A percentile compares a stretch with the other conserved stretches of the same genome.
These are phyloP conservation scores for Teunomyces funiuensis DNA, from an alignment of 805 yeast genomes.

Conservation along the genomic window DNA sequence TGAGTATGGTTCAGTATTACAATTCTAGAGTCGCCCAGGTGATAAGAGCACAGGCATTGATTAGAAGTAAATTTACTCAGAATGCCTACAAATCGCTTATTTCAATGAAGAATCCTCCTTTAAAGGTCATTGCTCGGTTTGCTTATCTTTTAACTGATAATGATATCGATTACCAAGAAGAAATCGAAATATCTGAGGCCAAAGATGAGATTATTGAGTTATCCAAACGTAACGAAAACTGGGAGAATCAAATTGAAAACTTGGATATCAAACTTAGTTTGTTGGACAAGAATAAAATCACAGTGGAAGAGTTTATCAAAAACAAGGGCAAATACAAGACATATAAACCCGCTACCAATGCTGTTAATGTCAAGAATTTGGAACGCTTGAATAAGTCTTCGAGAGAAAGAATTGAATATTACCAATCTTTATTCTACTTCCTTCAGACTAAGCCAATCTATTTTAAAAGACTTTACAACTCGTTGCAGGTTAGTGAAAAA, in stretches of 20 bases:
- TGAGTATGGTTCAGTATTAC: constrained; percentile 48
- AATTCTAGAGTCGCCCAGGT: constrained; percentile 54
- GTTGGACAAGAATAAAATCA: constrained; percentile 74
- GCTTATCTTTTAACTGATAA: constrained; percentile 72
- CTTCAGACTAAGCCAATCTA: constrained; percentile 82
- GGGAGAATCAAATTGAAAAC: constrained; percentile 74
- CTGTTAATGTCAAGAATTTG: constrained; percentile 20
- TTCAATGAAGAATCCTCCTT: constrained; percentile 70
- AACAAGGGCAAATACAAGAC: constrained; percentile 36
- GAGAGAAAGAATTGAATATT: constrained; percentile 57
- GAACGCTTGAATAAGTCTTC: constrained; percentile 40
- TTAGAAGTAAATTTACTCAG: constrained; percentile 67
- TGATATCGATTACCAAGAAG: constrained; percentile 73
- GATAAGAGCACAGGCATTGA: constrained; percentile 68
- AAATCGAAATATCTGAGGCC: constrained; percentile 61
- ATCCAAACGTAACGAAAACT: constrained; percentile 65
- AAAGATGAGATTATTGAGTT: constrained; percentile 69
- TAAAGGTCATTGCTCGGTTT: constrained; percentile 73
- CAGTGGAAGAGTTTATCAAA: constrained; percentile 67
- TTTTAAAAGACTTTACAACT: constrained; percentile 53
- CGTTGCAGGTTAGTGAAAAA: constrained; percentile 16
- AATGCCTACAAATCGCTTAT: constrained; percentile 73
- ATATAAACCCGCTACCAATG: constrained; percentile 17
- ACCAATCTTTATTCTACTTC: constrained; percentile 77
- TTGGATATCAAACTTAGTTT: constrained; percentile 76